Base-by-base conservation (phyloP, 208 protist genomes). In the Herpetomonas samuelpessoai region DNA sequence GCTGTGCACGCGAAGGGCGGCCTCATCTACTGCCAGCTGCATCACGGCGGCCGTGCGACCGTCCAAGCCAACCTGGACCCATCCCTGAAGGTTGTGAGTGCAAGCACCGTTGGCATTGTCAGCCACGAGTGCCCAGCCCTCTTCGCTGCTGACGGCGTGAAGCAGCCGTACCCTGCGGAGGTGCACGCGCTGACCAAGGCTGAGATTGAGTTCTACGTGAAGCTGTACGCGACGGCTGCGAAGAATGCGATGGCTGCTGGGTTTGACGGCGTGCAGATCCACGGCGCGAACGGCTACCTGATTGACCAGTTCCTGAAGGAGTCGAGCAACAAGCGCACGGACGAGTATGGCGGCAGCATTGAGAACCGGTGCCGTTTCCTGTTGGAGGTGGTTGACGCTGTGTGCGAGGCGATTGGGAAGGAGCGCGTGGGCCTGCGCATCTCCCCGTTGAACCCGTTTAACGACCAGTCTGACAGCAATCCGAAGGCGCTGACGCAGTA, bases 181-280 rank as follows among this genome's bases (percentile, higher is more conserved):
- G 72, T 65, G 2, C 74, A 71, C 47, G 85, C 79, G 38, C 79
- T 86, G 21, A 74, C 63, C 1, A 28, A 21, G 30, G 29, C 25
- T 46, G 71, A 74, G 28, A 70, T 91, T 24, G 45, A 46, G 12
- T 10, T 39, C 4, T 74, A 81, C 29, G 76, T 85, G 28, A 51
- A 71, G 39, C 52, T 68, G 46, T 92, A 76, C 48, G 66, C 47
- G 25, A 45, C 46, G 6, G 78, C 70, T 1, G 85, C 83, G 25
- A 46, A 46, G 54, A 68, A 84, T 3, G 82, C 85, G 29, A 24
- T 60, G 27, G 59, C 57, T 35, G 75, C 73, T 6, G 86, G 86
- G 3, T 86, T 91, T 45, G 83, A 90, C 57, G 91, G 83, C 39
- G 71, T 96, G 2, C 86, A 96, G 71, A 58, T 93, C 35, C 88